Evolutionary conservation across 2,329 filamentous ascomycete species (phyloP).

Genomic region (Chlorencoelia australis): DNA sequence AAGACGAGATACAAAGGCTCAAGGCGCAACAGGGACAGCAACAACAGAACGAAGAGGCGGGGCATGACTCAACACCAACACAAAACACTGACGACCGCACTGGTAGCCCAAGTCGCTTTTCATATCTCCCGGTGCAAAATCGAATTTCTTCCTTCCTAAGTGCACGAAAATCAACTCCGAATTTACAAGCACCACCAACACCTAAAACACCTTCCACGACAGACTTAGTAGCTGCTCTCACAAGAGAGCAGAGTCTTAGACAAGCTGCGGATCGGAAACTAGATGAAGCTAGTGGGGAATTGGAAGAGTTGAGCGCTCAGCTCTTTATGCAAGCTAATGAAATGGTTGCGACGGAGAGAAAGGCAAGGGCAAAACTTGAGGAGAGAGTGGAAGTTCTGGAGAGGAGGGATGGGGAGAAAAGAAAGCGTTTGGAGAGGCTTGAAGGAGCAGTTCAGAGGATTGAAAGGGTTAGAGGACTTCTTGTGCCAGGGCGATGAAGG

Average conservation of each 20-base stretch:
- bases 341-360: constrained; percentile 72
- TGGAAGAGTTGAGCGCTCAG: constrained; percentile 67
- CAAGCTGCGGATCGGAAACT: constrained; percentile 59
- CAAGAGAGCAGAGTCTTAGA: constrained; percentile 56
- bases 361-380: constrained; percentile 60
- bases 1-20: constrained; percentile 61
- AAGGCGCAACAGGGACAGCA: constrained; percentile 31
- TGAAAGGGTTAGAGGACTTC: constrained; percentile 55
- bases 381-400: constrained; percentile 60
- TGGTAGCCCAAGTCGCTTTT: constrained; percentile 18
- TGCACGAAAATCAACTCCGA: constrained; percentile 38
- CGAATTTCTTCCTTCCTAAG: constrained; percentile 36
- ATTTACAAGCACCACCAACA: constrained; percentile 23
- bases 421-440: constrained; percentile 54
- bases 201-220: constrained; percentile 21
- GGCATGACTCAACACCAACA: constrained; percentile 4
- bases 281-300: constrained; percentile 56
- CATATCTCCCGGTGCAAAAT: constrained; percentile 24
- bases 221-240: constrained; percentile 53
- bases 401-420: constrained; percentile 59
- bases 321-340: constrained; percentile 79
- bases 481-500: constrained; percentile 30
- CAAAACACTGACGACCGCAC: constrained; percentile 26
- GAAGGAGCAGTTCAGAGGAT: constrained; percentile 64
- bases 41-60: not conserved